These are phyloP conservation scores for Auriscalpium orientale DNA, from an alignment of 768 basidiomycete species.

Conservation along the genomic window DNA sequence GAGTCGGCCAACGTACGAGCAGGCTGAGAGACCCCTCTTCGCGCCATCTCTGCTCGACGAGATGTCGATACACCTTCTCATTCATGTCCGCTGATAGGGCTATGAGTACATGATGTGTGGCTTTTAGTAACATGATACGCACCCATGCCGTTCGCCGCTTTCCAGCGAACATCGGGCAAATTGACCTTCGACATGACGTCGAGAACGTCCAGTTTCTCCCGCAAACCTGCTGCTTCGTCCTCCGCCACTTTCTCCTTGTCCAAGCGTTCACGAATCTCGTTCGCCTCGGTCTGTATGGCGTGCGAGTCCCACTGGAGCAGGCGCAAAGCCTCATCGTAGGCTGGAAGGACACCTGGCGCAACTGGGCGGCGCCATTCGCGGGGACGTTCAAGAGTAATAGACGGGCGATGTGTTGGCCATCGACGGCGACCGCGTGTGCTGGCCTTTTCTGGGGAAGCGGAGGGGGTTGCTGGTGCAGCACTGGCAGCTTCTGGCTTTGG, in stretches of 20 bases:
- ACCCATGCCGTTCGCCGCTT: slow-evolving; percentile 74
- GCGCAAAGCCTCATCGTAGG: slow-evolving; percentile 79
- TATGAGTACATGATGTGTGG: too few species aligned
- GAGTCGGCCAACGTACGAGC: slow-evolving; percentile 41
- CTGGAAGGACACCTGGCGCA: slow-evolving; percentile 54
- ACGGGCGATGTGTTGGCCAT: slow-evolving; percentile 34
- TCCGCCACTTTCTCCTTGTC: slow-evolving; percentile 11
- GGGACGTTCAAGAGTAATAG: slow-evolving; percentile 43
- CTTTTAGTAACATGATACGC: slow-evolving; percentile 20
- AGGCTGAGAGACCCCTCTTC: slow-evolving; percentile 78
- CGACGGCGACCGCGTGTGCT: slow-evolving; percentile 6
- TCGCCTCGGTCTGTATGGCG: slow-evolving; percentile 37
- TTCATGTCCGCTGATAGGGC: slow-evolving; percentile 49
- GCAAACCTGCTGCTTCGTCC: slow-evolving; percentile 20
- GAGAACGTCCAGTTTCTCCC: slow-evolving; percentile 45
- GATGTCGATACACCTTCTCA: slow-evolving; percentile 65
- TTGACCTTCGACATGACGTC: slow-evolving; percentile 80
- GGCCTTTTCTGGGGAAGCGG: not conserved
- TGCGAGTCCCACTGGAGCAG: slow-evolving; percentile 59
- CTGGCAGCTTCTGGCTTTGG: not conserved
- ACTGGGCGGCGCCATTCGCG: slow-evolving; percentile 62
- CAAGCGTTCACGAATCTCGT: slow-evolving; percentile 24
- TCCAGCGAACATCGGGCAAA: slow-evolving; percentile 77
- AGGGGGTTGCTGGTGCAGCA: not conserved
- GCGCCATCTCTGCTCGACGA: slow-evolving; percentile 81